Conservation (phyloP, 1,139 yeast species). For the Suhomyces bribrorum region DNA sequence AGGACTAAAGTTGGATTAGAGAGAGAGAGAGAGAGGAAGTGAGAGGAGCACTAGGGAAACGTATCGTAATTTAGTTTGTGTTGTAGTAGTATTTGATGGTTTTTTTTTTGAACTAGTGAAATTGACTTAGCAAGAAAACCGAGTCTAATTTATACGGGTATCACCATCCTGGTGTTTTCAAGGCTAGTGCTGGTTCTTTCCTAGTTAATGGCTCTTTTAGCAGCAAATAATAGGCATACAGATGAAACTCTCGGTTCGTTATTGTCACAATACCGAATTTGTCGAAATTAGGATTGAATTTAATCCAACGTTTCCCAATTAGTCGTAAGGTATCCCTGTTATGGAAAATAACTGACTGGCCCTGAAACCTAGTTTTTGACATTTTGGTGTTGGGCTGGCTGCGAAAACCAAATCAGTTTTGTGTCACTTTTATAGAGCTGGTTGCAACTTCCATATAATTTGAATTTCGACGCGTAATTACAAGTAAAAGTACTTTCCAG, state of each 20-base stretch:
- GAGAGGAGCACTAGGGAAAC: slow-evolving; percentile 13
- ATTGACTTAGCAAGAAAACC: background rate
- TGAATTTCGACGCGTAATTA: too few species aligned
- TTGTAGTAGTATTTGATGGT: slow-evolving; percentile 5
- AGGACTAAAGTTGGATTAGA: slow-evolving; percentile 15
- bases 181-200: slow-evolving; percentile 1
- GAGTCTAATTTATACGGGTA: slow-evolving; percentile 1
- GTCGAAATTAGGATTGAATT: too few species aligned
- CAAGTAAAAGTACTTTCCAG: too few species aligned
- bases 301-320: background rate
- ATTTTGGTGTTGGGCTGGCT: slow-evolving; percentile 12
- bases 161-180: background rate
- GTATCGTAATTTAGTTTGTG: slow-evolving; percentile 4
- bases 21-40: slow-evolving; percentile 14
- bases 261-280: background rate
- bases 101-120: background rate
- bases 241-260: background rate
- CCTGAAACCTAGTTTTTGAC: background rate
- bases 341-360: slow-evolving; percentile 1
- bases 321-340: background rate
- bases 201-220: background rate
- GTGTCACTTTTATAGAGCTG: slow-evolving; percentile 5
- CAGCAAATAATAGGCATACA: background rate
- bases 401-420: slow-evolving; percentile 14
- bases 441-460: background rate